Evolutionary conservation across 2,329 filamentous ascomycete species (phyloP).

Genomic region (Penicillium griseofulvum): DNA sequence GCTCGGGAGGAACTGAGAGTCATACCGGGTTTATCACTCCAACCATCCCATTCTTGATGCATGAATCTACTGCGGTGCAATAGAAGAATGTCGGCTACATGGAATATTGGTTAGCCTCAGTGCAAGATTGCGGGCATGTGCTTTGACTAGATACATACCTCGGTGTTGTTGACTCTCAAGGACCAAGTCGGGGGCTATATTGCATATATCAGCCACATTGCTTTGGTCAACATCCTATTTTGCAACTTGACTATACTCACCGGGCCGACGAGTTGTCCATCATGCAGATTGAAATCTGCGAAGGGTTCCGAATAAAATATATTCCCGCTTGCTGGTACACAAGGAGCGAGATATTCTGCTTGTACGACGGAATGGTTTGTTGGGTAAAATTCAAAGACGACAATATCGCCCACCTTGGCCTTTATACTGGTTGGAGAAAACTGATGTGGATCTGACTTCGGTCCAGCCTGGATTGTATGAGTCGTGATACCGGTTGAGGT

Average conservation of each 20-base stretch:
- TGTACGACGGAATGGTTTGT: constrained; percentile 63
- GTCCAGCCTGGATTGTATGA: constrained; percentile 37
- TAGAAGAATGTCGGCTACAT: constrained; percentile 64
- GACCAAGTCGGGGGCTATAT: constrained; percentile 39
- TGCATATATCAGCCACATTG: not conserved
- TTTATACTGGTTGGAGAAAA: constrained; percentile 31
- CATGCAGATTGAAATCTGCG: constrained; percentile 49
- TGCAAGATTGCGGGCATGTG: not conserved
- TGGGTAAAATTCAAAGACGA: constrained; percentile 62
- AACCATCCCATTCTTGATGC: constrained; percentile 66
- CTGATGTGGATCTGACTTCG: constrained; percentile 30
- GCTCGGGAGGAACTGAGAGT: not conserved
- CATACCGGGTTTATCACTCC: constrained; percentile 70
- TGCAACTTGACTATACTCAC: constrained; percentile 22
- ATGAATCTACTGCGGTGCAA: constrained; percentile 66
- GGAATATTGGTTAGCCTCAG: not conserved
- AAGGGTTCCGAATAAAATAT: constrained; percentile 34
- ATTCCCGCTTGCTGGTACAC: constrained; percentile 52
- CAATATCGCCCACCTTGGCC: constrained; percentile 32
- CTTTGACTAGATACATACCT: constrained; percentile 27
- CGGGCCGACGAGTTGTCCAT: constrained; percentile 41
- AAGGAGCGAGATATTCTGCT: constrained; percentile 59
- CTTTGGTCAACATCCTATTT: not conserved
- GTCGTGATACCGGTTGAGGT: constrained; percentile 22
- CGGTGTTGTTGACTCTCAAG: constrained; percentile 57